These are phyloP conservation scores for Aegilops tauschii DNA, from an alignment of 176 grass and related monocot species.

Conservation along the genomic window DNA sequence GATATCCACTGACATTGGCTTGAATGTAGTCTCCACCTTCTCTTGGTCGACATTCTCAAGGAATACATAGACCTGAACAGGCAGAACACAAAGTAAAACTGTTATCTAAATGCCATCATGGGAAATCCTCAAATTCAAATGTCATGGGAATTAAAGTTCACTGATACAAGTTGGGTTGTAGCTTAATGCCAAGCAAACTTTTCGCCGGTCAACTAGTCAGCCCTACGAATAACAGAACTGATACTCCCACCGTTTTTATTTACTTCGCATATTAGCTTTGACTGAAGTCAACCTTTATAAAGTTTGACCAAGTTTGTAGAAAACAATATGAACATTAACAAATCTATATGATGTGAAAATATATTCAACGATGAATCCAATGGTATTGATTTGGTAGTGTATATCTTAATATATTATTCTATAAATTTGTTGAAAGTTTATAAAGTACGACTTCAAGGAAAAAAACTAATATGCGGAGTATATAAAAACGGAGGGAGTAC, in stretches of 20 bases:
- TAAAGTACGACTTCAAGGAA: too few species aligned
- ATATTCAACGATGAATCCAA: too few species aligned
- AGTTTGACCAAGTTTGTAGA: too few species aligned
- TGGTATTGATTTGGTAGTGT: too few species aligned
- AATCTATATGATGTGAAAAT: too few species aligned
- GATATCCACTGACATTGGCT: slow-evolving; percentile 62
- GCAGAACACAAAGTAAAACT: slow-evolving; percentile 22
- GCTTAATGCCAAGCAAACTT: not conserved
- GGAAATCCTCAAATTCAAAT: not conserved
- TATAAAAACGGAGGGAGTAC: too few species aligned
- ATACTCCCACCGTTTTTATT: not conserved
- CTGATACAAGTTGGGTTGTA: not conserved
- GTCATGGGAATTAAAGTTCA: not conserved
- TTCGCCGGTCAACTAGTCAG: not conserved
- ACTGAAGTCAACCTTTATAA: too few species aligned
- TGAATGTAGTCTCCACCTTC: slow-evolving; percentile 63
- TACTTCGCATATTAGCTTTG: too few species aligned
- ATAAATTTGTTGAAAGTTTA: too few species aligned
- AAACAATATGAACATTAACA: too few species aligned
- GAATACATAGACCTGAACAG: slow-evolving; percentile 59
- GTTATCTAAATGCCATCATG: not conserved
- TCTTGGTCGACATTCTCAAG: slow-evolving; percentile 70
- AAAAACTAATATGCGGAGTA: too few species aligned
- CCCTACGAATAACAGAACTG: not conserved
- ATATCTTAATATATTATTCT: too few species aligned